Conservation (phyloP, 768 basidiomycete species). For the Tylopilus felleus region DNA sequence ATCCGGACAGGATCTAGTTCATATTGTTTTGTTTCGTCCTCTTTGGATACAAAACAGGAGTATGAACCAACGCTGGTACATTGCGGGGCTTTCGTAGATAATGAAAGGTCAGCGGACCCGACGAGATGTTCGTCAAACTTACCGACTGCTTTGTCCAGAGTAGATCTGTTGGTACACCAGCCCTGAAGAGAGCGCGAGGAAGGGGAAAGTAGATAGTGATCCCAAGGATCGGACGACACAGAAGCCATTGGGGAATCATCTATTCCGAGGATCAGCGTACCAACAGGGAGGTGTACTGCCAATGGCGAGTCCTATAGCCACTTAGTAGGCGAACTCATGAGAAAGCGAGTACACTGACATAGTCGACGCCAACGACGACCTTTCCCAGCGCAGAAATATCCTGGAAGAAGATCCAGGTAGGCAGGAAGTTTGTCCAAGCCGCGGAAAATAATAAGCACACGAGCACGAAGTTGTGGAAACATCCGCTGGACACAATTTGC, state of each 20-base stretch:
- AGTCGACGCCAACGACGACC: conserved; percentile 52
- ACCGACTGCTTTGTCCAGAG: conserved; percentile 26
- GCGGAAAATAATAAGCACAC: conserved; percentile 45
- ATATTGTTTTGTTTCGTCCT: conserved; percentile 32
- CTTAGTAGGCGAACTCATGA: conserved; percentile 3
- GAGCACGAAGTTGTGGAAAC: conserved; percentile 72
- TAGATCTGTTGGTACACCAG: conserved; percentile 56
- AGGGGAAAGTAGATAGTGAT: conserved; percentile 36
- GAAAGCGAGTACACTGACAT: conserved; percentile 38
- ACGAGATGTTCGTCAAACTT: neutral
- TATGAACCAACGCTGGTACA: conserved; percentile 6
- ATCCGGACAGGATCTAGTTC: conserved; percentile 59
- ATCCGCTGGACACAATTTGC: conserved; percentile 69
- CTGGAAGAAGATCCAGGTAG: conserved; percentile 42
- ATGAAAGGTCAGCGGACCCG: neutral
- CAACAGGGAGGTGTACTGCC: conserved; percentile 48
- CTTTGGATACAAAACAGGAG: conserved; percentile 46
- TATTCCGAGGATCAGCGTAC: conserved; percentile 58
- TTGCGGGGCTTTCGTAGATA: neutral
- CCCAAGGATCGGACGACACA: conserved; percentile 41
- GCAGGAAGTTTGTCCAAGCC: conserved; percentile 28
- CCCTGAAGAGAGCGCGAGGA: conserved; percentile 34
- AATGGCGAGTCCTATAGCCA: conserved; percentile 57
- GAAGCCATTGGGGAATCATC: conserved; percentile 56
- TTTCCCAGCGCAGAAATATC: conserved; percentile 52